Evolutionary conservation across 2,329 filamentous ascomycete species (phyloP).

Genomic region (Aquanectria penicillioides): DNA sequence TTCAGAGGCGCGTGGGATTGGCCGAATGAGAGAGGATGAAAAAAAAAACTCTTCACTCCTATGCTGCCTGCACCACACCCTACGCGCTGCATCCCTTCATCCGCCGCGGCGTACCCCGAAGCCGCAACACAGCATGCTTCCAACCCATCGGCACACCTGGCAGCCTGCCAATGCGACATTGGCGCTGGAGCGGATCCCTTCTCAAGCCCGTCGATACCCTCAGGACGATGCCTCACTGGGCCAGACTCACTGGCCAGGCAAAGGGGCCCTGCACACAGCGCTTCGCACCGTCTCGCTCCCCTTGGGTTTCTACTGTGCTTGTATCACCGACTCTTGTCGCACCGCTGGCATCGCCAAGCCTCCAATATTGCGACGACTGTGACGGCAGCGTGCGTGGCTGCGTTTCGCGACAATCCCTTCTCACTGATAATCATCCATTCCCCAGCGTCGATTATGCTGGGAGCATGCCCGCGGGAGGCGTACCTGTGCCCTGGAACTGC

Average conservation of each 20-base stretch:
- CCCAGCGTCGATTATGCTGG: slow-evolving; percentile 3
- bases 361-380: slow-evolving; percentile 13
- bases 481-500: no score
- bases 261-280: neutral
- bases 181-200: slow-evolving; percentile 9
- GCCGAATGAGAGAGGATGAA: neutral
- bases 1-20: neutral
- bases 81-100: slow-evolving; percentile 13
- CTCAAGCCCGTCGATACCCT: slow-evolving; percentile 11
- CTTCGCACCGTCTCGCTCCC: slow-evolving; percentile 10
- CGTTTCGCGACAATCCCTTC: slow-evolving; percentile 17
- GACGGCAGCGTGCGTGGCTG: slow-evolving; percentile 2
- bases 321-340: slow-evolving; percentile 23
- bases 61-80: neutral
- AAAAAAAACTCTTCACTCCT: neutral
- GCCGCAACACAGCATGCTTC: slow-evolving; percentile 13
- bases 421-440: slow-evolving; percentile 2
- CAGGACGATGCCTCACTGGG: slow-evolving; percentile 14
- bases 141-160: slow-evolving; percentile 2
- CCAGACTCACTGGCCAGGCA: slow-evolving; percentile 1
- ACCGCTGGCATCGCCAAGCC: slow-evolving; percentile 19
- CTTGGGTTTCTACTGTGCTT: slow-evolving; percentile 11
- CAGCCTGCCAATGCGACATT: slow-evolving; percentile 17
- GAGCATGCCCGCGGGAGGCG: slow-evolving; percentile 4
- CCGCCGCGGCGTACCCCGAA: slow-evolving; percentile 13